Percentiles rank a stretch among this genome's conserved stretches.
Conservation (phyloP, 192 early-diverging fungal species). For the Cetraspora pellucida region DNA sequence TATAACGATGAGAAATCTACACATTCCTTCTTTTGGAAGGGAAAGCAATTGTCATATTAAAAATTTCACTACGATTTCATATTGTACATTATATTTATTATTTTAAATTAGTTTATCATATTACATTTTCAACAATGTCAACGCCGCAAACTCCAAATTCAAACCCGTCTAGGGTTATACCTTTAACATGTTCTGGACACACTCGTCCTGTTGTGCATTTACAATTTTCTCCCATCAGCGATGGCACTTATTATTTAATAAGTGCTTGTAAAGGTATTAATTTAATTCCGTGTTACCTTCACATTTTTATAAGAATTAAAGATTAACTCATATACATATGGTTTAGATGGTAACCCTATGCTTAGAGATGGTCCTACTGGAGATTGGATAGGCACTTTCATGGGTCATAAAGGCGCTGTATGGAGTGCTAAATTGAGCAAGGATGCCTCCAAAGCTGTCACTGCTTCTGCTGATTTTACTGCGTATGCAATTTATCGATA, state of each 20-base stretch:
- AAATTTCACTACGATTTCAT: neutral
- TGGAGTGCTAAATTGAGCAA: slow-evolving; percentile 82
- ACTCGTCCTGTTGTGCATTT: slow-evolving; percentile 90
- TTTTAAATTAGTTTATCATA: neutral
- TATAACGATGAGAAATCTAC: too few relatives aligned
- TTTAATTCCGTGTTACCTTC: neutral
- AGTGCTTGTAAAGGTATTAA: slow-evolving; percentile 82
- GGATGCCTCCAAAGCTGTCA: slow-evolving; percentile 80
- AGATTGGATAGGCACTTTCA: slow-evolving; percentile 91
- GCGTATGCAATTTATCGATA: slow-evolving; percentile 53
- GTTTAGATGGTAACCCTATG: slow-evolving; percentile 80
- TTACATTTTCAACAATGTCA: neutral
- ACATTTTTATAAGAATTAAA: neutral
- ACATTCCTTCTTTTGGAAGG: too few relatives aligned
- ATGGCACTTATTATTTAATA: slow-evolving; percentile 79
- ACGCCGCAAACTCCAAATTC: slow-evolving; percentile 33
- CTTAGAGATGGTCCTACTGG: slow-evolving; percentile 85
- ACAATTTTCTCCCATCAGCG: slow-evolving; percentile 75
- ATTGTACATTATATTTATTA: neutral
- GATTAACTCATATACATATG: slow-evolving; percentile 7
- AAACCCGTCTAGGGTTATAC: slow-evolving; percentile 59
- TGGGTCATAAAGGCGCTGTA: slow-evolving; percentile 91
- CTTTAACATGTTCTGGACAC: slow-evolving; percentile 88
- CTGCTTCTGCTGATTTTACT: slow-evolving; percentile 92
- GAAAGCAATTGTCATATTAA: too few relatives aligned